Evolutionary conservation across 371 early-diverging fungal species (phyloP), one percentile per base, ranked within the genome.

Genomic region (Blastocladiella emersonii): DNA sequence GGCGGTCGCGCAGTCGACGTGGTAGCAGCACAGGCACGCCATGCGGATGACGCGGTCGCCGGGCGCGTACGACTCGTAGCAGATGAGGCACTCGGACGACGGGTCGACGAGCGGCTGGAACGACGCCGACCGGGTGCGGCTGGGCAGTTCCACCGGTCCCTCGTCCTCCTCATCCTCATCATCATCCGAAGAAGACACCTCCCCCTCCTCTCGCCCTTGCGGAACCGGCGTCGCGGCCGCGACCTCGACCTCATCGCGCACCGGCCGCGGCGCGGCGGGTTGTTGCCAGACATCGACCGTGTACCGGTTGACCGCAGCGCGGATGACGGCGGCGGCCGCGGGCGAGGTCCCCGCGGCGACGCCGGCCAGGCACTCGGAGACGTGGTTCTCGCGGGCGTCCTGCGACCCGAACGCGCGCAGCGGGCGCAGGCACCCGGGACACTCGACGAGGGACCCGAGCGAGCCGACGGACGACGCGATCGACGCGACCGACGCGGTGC

Each of bases 401-500:
- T 34, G 35, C n/a, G 56, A 1, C 7, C 25, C 25, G 13, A 56
- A 15, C 56, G 36, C 34, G 8, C 21, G 17, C 35, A 56, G 12
- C 36, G 56, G n/a, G 17, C 23, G 19, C 21, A 15, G 4, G n/a
- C 56, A 56, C 56, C 25, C 56, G 7, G 56, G 56, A 25, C 56
- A 56, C n/a, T 35, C 35, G 8, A 56, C 56, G 3, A 56, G 56
- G 36, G 56, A 56, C 17, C 36, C 56, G 53, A 51, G 15, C 56
- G 36, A 34, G 25, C 32, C 53, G 21, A 25, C 8, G 13, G 53
- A 25, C 48, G 48, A 32, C 32, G 8, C 53, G 32, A 32, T 32
- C 8, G 56, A 35, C 23, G 35, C 56, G n/a, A 36, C n/a, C 35
- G 35, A n/a, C 1, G 34, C 6, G 5, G 56, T 35, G 35, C 56